A percentile compares a stretch with the other conserved stretches of the same genome.
Conservation (phyloP, 1,139 yeast genomes). For the Blastobotrys proliferans region DNA sequence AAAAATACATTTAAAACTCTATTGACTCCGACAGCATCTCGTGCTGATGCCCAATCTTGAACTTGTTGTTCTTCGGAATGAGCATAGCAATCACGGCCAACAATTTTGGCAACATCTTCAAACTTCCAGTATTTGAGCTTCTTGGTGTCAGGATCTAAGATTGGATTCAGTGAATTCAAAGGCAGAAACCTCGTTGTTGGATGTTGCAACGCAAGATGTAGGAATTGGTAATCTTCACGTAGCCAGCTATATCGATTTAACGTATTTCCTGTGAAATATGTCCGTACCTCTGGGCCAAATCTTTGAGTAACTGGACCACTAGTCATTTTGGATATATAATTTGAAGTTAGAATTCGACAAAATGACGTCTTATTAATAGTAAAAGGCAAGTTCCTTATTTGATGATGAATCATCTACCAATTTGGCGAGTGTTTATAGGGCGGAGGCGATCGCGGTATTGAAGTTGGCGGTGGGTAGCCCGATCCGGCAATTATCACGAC, state of each 20-base stretch:
- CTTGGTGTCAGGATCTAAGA: conserved; percentile 18
- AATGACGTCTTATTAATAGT: too few relatives aligned
- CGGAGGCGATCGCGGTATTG: too few relatives aligned
- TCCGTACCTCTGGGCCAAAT: conserved; percentile 21
- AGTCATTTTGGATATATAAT: too few relatives aligned
- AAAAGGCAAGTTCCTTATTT: not conserved
- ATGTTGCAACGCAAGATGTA: conserved; percentile 49
- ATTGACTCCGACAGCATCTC: conserved; percentile 38
- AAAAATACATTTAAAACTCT: conserved; percentile 53
- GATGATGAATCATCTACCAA: too few relatives aligned
- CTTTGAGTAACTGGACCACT: conserved; percentile 19
- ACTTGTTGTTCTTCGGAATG: conserved; percentile 27
- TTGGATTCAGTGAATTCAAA: conserved; percentile 37
- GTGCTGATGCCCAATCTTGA: conserved; percentile 31
- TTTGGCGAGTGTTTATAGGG: too few relatives aligned
- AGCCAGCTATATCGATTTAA: conserved; percentile 78
- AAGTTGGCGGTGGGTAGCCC: not conserved
- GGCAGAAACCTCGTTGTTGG: conserved; percentile 56
- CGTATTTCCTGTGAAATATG: conserved; percentile 13
- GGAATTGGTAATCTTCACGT: conserved; percentile 61
- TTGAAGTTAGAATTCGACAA: not conserved
- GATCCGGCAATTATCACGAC: not conserved
- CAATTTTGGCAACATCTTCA: conserved; percentile 16
- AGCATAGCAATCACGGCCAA: conserved; percentile 36
- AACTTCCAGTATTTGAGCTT: conserved; percentile 26